Base-by-base conservation (phyloP, 1,284 basidiomycete genomes). In the Moesziomyces antarcticus region DNA sequence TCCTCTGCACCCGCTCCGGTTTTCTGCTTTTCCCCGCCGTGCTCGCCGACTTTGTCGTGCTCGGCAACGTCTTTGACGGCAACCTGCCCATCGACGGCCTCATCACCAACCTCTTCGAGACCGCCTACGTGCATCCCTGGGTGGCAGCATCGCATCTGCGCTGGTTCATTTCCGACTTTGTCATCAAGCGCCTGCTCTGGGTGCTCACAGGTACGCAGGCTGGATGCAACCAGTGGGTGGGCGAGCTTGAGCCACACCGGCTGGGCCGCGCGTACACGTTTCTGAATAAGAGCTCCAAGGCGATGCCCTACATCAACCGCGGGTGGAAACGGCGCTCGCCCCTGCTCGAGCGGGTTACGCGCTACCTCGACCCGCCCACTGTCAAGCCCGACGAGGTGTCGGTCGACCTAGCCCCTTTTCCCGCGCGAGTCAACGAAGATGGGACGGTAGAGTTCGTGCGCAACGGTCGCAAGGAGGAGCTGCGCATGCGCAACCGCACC, bases 191-290 rank as follows among this genome's bases (percentile, higher is more conserved):
- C 10, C 85, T 91, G 0, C 80, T 91, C 24, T 90, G 89, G 88
- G 72, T 88, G 37, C 78, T 91, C 56, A 90, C 89, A 1, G 89
- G 89, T 63, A 87, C 89, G 1, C 86, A 87, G 76, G 88, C 88
- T 6, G 89, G 89, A 9, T 90, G 89, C 78, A 90, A 89, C 73
- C 90, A 90, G 85, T 90, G 89, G 89, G 88, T 52, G 21, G 89
- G 89, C 14, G 89, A 89, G 72, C 85, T 90, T 2, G 88, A 88
- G n/a, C 86, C 87, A 0, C 87, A 88, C 41, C 84, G 88, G 40
- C 86, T 90, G 21, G 90, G 90, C 1, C 85, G 90, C 50, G 88
- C 88, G 1, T 86, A 85, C 63, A 85, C 85, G 40, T 86, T 86
- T 63, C 75, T 86, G 24, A 86, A 86, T 78, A 86, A 86, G 69